These are phyloP conservation scores for Albizia julibrissin DNA, from an alignment of 306 rosid genomes.

Conservation along the genomic window DNA sequence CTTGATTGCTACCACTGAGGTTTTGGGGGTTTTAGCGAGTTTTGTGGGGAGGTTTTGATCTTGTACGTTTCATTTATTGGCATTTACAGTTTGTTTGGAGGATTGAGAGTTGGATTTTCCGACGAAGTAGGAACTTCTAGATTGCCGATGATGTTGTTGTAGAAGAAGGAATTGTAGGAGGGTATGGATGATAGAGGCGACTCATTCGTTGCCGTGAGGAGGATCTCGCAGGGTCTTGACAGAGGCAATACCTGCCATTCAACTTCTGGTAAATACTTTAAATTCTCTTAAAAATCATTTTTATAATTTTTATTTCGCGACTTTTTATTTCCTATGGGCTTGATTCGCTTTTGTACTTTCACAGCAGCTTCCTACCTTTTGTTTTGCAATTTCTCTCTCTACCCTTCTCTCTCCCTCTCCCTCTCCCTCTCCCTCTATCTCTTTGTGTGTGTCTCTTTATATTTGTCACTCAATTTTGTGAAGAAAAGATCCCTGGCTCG, in stretches of 20 bases:
- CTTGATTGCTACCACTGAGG: neutral
- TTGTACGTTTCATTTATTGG: neutral
- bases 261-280: constrained; percentile 54
- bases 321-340: neutral
- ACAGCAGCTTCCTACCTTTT: neutral
- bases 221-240: constrained; percentile 73
- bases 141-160: constrained; percentile 34
- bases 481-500: constrained; percentile 48
- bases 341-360: constrained; percentile 1
- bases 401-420: neutral
- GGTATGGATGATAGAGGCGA: constrained; percentile 76
- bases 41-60: constrained; percentile 1
- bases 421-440: neutral
- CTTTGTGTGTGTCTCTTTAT: neutral
- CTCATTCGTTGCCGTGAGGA: constrained; percentile 77
- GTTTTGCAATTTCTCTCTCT: neutral
- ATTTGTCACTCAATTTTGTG: neutral
- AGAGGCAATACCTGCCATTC: constrained; percentile 73
- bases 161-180: constrained; percentile 16
- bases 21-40: neutral
- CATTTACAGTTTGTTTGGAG: neutral
- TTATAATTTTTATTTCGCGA: constrained; percentile 2
- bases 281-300: neutral
- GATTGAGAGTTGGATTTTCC: constrained; percentile 19
- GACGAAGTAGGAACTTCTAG: neutral